A percentile compares a stretch with the other conserved stretches of the same genome.
These are phyloP conservation scores for Coleophoma cylindrospora DNA, from an alignment of 2,329 filamentous ascomycete species.

Conservation along the genomic window DNA sequence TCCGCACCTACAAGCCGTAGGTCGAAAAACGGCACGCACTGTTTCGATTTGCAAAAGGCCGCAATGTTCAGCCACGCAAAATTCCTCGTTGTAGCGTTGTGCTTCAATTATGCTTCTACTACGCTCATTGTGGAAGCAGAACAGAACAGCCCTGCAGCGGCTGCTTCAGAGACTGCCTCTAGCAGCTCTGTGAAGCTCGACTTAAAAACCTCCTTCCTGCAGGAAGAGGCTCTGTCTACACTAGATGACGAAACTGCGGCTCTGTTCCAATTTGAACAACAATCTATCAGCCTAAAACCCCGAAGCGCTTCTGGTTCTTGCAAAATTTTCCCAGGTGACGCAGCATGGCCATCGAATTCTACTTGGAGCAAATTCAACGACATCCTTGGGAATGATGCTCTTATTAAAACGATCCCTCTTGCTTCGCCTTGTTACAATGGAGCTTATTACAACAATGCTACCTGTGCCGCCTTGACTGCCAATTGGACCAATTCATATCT, in stretches of 20 bases:
- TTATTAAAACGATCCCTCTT: constrained; percentile 38
- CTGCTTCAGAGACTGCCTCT: not conserved
- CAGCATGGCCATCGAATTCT: constrained; percentile 40
- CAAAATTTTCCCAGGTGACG: constrained; percentile 14
- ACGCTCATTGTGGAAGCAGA: not conserved
- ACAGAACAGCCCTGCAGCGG: not conserved
- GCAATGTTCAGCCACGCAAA: not conserved
- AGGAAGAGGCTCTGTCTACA: constrained; percentile 1
- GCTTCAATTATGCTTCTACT: not conserved
- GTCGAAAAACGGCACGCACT: not conserved
- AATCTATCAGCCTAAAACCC: not conserved
- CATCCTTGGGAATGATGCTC: constrained; percentile 32
- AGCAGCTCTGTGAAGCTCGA: not conserved
- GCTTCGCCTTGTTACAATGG: constrained; percentile 37
- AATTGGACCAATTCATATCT: constrained; percentile 30
- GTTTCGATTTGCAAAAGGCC: not conserved
- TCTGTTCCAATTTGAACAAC: constrained; percentile 4
- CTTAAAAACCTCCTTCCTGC: constrained; percentile 3
- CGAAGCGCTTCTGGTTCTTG: constrained; percentile 4
- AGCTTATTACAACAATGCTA: constrained; percentile 21
- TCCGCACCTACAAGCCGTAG: no score
- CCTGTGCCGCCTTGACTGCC: constrained; percentile 27
- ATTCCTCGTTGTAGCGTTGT: not conserved
- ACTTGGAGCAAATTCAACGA: constrained; percentile 40
- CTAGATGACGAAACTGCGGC: not conserved